Evolutionary conservation across 75 land plant species (phyloP).

Genomic region (Cunninghamia lanceolata): DNA sequence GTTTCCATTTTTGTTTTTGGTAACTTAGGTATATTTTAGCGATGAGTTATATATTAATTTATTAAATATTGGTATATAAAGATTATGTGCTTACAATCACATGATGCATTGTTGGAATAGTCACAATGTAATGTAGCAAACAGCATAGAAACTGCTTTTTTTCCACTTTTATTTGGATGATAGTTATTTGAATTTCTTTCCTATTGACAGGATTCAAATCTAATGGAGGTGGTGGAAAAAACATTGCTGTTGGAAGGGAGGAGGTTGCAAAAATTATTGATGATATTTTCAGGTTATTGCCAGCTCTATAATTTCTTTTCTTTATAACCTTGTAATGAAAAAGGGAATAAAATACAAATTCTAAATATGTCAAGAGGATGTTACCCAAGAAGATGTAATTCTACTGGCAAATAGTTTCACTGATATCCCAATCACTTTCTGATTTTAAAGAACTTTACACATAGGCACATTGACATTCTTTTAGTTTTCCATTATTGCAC

Average conservation of each 20-base stretch:
- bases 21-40: not conserved
- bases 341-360: not conserved
- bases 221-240: constrained; percentile 2
- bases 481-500: not conserved
- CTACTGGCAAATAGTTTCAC: not conserved
- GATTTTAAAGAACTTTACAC: not conserved
- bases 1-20: not conserved
- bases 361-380: not conserved
- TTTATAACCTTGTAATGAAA: not conserved
- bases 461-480: not conserved
- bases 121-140: not conserved
- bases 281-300: constrained; percentile 25
- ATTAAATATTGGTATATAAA: not conserved
- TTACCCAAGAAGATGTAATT: not conserved
- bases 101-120: not conserved
- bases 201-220: constrained; percentile 2
- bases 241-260: constrained; percentile 9
- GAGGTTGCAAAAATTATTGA: constrained; percentile 30
- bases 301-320: not conserved
- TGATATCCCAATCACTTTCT: not conserved
- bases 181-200: not conserved
- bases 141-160: not conserved
- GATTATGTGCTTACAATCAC: not conserved
- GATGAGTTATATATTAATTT: not conserved
- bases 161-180: not conserved